Conservation (phyloP, 495 filamentous ascomycete genomes). For the Thermothielavioides terrestris region DNA sequence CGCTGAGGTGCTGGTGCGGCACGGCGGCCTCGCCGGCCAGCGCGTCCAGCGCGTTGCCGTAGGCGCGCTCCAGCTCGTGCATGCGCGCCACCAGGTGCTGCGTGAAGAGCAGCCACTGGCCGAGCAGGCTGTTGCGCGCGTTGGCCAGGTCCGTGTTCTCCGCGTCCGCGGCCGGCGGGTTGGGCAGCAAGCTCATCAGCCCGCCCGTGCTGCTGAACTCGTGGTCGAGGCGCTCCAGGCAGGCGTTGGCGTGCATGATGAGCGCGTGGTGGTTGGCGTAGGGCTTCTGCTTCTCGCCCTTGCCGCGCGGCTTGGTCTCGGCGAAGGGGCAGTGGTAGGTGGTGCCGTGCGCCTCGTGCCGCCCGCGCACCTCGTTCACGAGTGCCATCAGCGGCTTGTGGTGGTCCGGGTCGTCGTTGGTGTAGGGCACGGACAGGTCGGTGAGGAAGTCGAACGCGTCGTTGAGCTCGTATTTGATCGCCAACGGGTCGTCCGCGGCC, state of each 20-base stretch:
- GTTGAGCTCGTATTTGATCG: constrained; percentile 17
- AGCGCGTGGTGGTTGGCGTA: constrained; percentile 41
- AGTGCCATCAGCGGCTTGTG: constrained; percentile 36
- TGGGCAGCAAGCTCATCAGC: constrained; percentile 40
- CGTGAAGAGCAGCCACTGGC: constrained; percentile 42
- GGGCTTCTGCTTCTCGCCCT: constrained; percentile 20
- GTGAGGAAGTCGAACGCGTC: constrained; percentile 45
- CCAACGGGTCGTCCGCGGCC: constrained; percentile 6
- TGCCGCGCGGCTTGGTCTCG: constrained; percentile 9
- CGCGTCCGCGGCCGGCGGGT: too few species aligned
- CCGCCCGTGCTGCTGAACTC: constrained; percentile 44
- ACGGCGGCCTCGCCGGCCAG: constrained; percentile 41
- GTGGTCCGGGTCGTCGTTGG: constrained; percentile 37
- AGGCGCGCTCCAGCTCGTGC: constrained; percentile 42
- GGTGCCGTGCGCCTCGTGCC: constrained; percentile 31
- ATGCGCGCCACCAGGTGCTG: constrained; percentile 40
- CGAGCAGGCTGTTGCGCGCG: constrained; percentile 36
- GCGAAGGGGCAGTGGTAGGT: constrained; percentile 36
- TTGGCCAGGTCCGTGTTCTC: constrained; percentile 21
- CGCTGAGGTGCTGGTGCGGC: constrained; percentile 31
- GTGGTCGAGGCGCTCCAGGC: constrained; percentile 47
- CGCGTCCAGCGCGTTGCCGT: constrained; percentile 39
- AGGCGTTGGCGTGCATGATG: constrained; percentile 44
- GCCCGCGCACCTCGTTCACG: constrained; percentile 34
- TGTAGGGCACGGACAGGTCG: constrained; percentile 36